Conservation (phyloP, 768 basidiomycete species). For the Podaxis sp. region DNA sequence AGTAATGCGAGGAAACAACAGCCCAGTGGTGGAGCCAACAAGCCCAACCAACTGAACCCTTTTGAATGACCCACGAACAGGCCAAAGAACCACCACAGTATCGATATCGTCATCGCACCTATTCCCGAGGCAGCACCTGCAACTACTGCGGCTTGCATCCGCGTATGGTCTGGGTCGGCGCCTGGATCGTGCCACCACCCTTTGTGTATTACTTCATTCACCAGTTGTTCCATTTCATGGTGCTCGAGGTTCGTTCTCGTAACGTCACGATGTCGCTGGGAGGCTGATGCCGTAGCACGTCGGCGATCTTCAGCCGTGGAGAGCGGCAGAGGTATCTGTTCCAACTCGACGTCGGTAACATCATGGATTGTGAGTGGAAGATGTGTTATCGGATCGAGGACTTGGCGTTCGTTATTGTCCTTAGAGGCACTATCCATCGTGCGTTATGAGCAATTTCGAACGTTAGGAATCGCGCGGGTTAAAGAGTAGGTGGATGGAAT, state of each 20-base stretch:
- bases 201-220: slow-evolving; percentile 29
- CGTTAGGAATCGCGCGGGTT: not conserved
- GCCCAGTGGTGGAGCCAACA: slow-evolving; percentile 23
- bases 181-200: slow-evolving; percentile 35
- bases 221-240: slow-evolving; percentile 26
- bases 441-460: not conserved
- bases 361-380: slow-evolving; percentile 36
- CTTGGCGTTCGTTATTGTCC: slow-evolving; percentile 27
- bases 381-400: slow-evolving; percentile 43
- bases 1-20: slow-evolving; percentile 27
- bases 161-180: slow-evolving; percentile 29
- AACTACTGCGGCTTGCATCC: slow-evolving; percentile 30
- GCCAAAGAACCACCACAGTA: slow-evolving; percentile 25
- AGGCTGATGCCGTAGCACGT: not conserved
- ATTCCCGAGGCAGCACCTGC: slow-evolving; percentile 29
- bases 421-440: not conserved
- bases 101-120: slow-evolving; percentile 24
- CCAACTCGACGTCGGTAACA: slow-evolving; percentile 33
- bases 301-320: slow-evolving; percentile 19
- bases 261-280: not conserved
- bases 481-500: not conserved
- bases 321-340: slow-evolving; percentile 31
- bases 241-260: slow-evolving; percentile 24
- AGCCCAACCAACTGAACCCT: slow-evolving; percentile 21
- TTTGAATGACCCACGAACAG: slow-evolving; percentile 18